Evolutionary conservation across 768 basidiomycete genomes (phyloP), one percentile per base, ranked within the genome.

Genomic region (Lactarius hengduanensis): DNA sequence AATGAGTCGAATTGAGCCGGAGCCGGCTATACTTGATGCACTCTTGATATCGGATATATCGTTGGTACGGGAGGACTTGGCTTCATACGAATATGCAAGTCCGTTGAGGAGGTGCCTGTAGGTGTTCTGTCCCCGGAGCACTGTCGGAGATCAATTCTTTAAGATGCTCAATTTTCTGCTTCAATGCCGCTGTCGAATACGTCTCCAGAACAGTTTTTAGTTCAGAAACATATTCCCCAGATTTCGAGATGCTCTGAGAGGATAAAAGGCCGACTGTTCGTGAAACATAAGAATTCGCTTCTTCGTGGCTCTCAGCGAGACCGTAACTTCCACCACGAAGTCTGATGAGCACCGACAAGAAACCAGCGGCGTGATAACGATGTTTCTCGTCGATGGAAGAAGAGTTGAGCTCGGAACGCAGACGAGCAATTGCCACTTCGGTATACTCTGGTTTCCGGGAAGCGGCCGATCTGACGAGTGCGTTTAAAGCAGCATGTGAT

Each of bases 121-220:
- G 26, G 26, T 1, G 7, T 32, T 7, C 4, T 7, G 32, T 32
- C 32, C 32, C 32, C 1, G 22, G 34, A 5, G 16, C 9, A 3
- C 26, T 28, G 16, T 26, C 40, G 0, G 47, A 53, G 10, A 53
- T 38, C 22, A 4, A 18, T 18, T 30, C 6, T 3, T 54, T 10
- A 20, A 64, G 47, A 13, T 59, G 26, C 22, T 38, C 15, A 10
- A 64, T 64, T 59, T 54, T 64, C 47, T 64, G 13, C 15, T n/a
- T 13, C n/a, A 64, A 30, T 0, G 36, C 38, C 18, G 36, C 10
- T 2, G 4, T 32, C 7, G 57, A 18, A 32, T 40, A 41, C 0
- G 57, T 28, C 1, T 36, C 45, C 32, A n/a, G 57, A 32, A 57
- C 36, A 7, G 26, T 6, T 20, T 59, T 30, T 57, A 36, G 1